phyloP scores from a whole-genome alignment of 345 rosid species.

The Citrus reticulata region DNA sequence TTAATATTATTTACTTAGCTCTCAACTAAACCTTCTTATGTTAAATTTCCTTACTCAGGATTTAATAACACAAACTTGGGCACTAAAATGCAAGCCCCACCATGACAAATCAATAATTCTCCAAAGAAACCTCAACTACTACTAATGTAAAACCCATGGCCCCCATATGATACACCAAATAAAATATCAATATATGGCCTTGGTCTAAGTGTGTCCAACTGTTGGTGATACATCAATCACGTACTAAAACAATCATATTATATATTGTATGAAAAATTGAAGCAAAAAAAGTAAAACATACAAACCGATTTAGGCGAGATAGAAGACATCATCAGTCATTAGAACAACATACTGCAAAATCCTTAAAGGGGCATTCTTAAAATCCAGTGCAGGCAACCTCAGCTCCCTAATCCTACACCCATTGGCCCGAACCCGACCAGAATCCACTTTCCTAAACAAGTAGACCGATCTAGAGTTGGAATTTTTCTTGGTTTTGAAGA shows the following conservation, averaged over 20 bases:
- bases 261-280: not conserved
- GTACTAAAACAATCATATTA: too few species aligned
- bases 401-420: conserved; percentile 56
- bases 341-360: conserved; percentile 66
- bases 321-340: conserved; percentile 56
- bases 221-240: not conserved
- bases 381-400: conserved; percentile 64
- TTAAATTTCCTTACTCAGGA: not conserved
- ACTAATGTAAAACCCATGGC: not conserved
- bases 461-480: conserved; percentile 23
- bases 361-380: conserved; percentile 63
- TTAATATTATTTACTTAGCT: not conserved
- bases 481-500: conserved; percentile 50
- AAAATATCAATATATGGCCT: not conserved
- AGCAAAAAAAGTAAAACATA: not conserved
- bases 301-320: conserved; percentile 36
- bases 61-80: not conserved
- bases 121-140: not conserved
- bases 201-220: not conserved
- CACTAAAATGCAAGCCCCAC: not conserved
- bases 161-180: not conserved
- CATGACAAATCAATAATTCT: not conserved
- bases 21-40: not conserved
- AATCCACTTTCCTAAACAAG: conserved; percentile 65
- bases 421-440: conserved; percentile 40